phyloP scores from a whole-genome alignment of 2,329 filamentous ascomycete genomes.

The Aureobasidium sp. region DNA sequence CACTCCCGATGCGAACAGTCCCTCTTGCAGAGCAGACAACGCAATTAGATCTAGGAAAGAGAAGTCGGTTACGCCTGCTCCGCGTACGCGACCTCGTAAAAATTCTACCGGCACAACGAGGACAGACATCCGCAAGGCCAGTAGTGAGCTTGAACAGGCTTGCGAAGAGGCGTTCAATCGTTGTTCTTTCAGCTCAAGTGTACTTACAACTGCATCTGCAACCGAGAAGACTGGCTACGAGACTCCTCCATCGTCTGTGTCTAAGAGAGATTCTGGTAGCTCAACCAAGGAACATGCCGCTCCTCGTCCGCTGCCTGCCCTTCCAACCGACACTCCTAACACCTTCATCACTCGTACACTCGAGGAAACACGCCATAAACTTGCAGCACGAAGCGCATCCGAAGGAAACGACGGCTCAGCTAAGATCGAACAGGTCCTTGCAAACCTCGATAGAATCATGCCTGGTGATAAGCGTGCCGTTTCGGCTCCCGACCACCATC shows the following conservation, averaged over 20 bases:
- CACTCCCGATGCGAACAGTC: slow-evolving; percentile 19
- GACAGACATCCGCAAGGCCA: slow-evolving; percentile 77
- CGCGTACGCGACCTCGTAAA: slow-evolving; percentile 28
- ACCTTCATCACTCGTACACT: slow-evolving; percentile 47
- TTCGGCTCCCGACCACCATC: slow-evolving; percentile 36
- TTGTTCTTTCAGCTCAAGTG: slow-evolving; percentile 46
- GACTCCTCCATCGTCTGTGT: slow-evolving; percentile 44
- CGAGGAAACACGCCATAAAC: slow-evolving; percentile 48
- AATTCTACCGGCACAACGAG: slow-evolving; percentile 41
- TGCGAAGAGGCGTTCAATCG: slow-evolving; percentile 90
- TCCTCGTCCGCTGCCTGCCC: slow-evolving; percentile 37
- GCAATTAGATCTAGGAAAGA: slow-evolving; percentile 28
- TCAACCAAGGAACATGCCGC: slow-evolving; percentile 25
- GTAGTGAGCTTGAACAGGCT: slow-evolving; percentile 75
- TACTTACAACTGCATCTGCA: slow-evolving; percentile 24
- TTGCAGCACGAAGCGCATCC: slow-evolving; percentile 44
- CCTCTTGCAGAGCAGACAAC: slow-evolving; percentile 21
- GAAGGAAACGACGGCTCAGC: slow-evolving; percentile 34
- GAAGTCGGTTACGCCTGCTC: slow-evolving; percentile 19
- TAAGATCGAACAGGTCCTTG: slow-evolving; percentile 52
- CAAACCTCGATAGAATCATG: slow-evolving; percentile 29
- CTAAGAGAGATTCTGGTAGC: slow-evolving; percentile 19
- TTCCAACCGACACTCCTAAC: slow-evolving; percentile 40
- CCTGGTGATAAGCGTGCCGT: slow-evolving; percentile 32
- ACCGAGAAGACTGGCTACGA: slow-evolving; percentile 35